phyloP scores from a whole-genome alignment of 2,329 filamentous ascomycete species.

The Endothia cerciana region DNA sequence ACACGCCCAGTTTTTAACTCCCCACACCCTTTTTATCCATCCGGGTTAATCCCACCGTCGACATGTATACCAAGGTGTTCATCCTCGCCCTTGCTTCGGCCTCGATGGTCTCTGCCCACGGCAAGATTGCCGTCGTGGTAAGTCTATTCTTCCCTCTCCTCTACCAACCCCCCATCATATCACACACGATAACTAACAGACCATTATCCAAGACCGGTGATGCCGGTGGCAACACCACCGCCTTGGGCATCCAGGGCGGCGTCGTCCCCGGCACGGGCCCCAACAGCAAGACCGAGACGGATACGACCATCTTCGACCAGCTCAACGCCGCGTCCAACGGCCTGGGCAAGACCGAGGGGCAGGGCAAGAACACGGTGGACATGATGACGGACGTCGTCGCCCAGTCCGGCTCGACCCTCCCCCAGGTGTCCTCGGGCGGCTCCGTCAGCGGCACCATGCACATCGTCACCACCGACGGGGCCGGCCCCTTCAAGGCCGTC shows the following conservation, averaged over 20 bases:
- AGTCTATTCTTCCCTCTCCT: neutral
- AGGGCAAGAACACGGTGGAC: slow-evolving; percentile 42
- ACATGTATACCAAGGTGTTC: slow-evolving; percentile 27
- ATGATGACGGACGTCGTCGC: slow-evolving; percentile 37
- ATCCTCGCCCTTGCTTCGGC: slow-evolving; percentile 26
- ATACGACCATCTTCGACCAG: slow-evolving; percentile 47
- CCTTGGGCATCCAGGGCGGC: slow-evolving; percentile 40
- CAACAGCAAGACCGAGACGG: slow-evolving; percentile 41
- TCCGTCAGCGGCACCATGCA: slow-evolving; percentile 32
- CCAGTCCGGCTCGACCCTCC: slow-evolving; percentile 34
- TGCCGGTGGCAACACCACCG: slow-evolving; percentile 43
- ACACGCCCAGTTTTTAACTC: neutral
- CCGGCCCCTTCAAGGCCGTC: slow-evolving; percentile 31
- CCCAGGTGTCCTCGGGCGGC: slow-evolving; percentile 32
- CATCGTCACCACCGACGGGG: slow-evolving; percentile 35
- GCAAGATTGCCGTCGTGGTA: slow-evolving; percentile 29
- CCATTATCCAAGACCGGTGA: slow-evolving; percentile 34
- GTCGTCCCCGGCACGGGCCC: slow-evolving; percentile 34
- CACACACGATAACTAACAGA: slow-evolving; percentile 33
- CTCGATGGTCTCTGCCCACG: slow-evolving; percentile 26
- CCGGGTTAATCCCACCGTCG: neutral
- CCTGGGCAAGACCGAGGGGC: slow-evolving; percentile 43
- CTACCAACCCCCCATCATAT: neutral
- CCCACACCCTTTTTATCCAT: no score
- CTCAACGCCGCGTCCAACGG: slow-evolving; percentile 42